These are phyloP conservation scores for Xerocomus minutiporus DNA, from an alignment of 1,284 basidiomycete genomes.

Conservation along the genomic window DNA sequence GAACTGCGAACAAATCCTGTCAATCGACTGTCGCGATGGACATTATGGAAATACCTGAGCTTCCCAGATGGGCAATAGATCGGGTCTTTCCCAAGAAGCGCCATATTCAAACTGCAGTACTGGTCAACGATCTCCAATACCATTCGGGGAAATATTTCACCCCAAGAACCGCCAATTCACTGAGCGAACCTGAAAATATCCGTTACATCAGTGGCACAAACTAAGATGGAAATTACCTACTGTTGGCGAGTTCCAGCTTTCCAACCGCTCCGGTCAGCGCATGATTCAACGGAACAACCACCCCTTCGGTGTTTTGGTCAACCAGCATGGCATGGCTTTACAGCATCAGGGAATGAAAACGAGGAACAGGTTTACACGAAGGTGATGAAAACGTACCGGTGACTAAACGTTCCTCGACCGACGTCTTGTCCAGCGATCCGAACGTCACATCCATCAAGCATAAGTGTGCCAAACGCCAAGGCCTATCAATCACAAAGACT, in stretches of 20 bases:
- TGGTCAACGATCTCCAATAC: conserved; percentile 9
- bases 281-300: conserved; percentile 75
- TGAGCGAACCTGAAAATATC: conserved; percentile 61
- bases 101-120: conserved; percentile 75
- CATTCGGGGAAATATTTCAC: conserved; percentile 40
- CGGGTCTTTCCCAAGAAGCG: conserved; percentile 79
- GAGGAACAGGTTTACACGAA: not conserved
- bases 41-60: conserved; percentile 55
- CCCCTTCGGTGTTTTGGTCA: conserved; percentile 75
- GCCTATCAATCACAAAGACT: conserved; percentile 41
- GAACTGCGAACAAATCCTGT: conserved; percentile 41
- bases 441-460: conserved; percentile 75
- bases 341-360: not conserved
- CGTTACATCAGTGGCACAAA: not conserved
- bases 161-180: conserved; percentile 82
- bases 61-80: conserved; percentile 83
- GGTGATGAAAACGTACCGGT: conserved; percentile 46
- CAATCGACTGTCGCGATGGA: not conserved
- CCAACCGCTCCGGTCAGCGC: conserved; percentile 52
- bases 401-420: conserved; percentile 85
- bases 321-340: conserved; percentile 83
- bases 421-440: conserved; percentile 89
- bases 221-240: conserved; percentile 39
- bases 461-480: conserved; percentile 78
- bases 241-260: conserved; percentile 80